Evolutionary conservation across 257 asterid species (phyloP).

Genomic region (Petunia secreta): DNA sequence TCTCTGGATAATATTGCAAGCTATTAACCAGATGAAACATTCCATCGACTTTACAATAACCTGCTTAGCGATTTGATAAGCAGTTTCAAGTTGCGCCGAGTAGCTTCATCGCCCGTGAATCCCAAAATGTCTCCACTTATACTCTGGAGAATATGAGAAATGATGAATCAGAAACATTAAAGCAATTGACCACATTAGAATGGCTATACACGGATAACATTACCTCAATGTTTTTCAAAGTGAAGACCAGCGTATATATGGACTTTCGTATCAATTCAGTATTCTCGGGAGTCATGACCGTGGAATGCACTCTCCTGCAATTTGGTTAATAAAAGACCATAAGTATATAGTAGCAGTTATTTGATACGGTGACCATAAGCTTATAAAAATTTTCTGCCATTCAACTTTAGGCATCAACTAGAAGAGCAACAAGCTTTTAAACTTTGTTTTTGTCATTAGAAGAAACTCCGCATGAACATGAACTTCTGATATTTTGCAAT

Average conservation of each 20-base stretch:
- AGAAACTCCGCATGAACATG: background rate
- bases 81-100: slow-evolving; percentile 77
- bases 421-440: background rate
- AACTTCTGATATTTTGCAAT: too few relatives aligned
- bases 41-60: slow-evolving; percentile 50
- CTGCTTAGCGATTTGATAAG: slow-evolving; percentile 93
- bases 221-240: slow-evolving; percentile 93
- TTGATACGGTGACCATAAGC: background rate
- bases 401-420: background rate
- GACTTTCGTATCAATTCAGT: slow-evolving; percentile 86
- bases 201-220: slow-evolving; percentile 18
- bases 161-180: background rate
- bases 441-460: background rate
- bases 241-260: slow-evolving; percentile 76
- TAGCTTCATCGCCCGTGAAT: slow-evolving; percentile 93
- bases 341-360: background rate
- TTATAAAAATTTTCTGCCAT: background rate
- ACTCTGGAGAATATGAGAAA: slow-evolving; percentile 49
- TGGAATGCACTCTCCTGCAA: slow-evolving; percentile 77
- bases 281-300: slow-evolving; percentile 91
- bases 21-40: background rate
- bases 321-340: slow-evolving; percentile 13
- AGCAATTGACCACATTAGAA: slow-evolving; percentile 11
- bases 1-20: background rate
- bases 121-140: slow-evolving; percentile 87